A percentile compares a stretch with the other conserved stretches of the same genome.
phyloP scores from a whole-genome alignment of 352 stramenopile species.

The Halophytophthora polymorphica region DNA sequence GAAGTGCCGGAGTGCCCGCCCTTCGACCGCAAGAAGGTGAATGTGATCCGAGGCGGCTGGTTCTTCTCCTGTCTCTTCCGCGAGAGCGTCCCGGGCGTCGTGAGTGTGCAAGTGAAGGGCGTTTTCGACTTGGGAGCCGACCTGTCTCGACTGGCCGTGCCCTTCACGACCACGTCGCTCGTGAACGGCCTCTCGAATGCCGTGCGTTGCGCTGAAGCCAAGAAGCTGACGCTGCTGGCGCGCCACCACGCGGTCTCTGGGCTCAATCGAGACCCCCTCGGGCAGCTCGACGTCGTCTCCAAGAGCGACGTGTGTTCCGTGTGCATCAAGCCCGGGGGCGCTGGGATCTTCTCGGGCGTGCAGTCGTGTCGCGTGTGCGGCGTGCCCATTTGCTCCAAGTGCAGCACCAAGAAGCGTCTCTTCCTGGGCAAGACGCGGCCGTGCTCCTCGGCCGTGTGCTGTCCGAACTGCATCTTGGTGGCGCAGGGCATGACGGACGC shows the following conservation, averaged over 20 bases:
- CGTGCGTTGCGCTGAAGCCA: conserved; percentile 29
- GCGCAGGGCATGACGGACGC: conserved; percentile 24
- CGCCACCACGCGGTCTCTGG: conserved; percentile 11
- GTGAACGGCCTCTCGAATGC: conserved; percentile 24
- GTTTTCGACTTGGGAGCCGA: conserved; percentile 38
- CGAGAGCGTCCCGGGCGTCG: conserved; percentile 19
- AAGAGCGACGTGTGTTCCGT: conserved; percentile 29
- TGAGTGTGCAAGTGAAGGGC: conserved; percentile 33
- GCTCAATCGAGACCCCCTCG: conserved; percentile 17
- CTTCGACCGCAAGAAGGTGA: conserved; percentile 28
- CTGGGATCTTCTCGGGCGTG: conserved; percentile 11
- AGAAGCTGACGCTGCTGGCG: conserved; percentile 45
- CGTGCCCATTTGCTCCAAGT: conserved; percentile 37
- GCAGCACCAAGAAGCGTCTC: conserved; percentile 44
- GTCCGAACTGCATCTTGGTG: conserved; percentile 28
- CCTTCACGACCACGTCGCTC: conserved; percentile 21
- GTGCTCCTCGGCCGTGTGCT: conserved; percentile 22
- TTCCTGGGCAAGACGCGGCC: conserved; percentile 26
- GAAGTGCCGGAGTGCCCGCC: conserved; percentile 30
- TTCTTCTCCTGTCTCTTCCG: conserved; percentile 40
- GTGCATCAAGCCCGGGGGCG: conserved; percentile 23
- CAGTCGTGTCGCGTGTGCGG: conserved; percentile 41
- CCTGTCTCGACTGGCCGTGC: conserved; percentile 22
- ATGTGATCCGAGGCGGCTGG: conserved; percentile 29
- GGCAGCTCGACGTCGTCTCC: conserved; percentile 9